Conservation (phyloP, 2,329 filamentous ascomycete species). For the Teratosphaeria destructans region DNA sequence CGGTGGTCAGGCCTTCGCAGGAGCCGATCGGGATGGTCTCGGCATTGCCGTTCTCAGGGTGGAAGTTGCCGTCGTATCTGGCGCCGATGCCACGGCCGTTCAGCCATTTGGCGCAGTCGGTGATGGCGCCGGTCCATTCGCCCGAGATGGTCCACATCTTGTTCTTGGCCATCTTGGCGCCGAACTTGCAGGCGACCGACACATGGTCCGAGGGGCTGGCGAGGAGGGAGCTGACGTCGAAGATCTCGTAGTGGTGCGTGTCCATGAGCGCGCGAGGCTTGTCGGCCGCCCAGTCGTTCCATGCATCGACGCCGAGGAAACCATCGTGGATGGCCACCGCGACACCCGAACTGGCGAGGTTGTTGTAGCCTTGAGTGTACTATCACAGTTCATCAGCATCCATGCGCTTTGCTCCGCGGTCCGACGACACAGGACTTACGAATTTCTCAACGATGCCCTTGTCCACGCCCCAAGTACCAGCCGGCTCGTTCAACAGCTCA, state of each 20-base stretch:
- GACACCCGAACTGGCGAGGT: conserved; percentile 31
- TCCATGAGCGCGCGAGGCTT: conserved; percentile 34
- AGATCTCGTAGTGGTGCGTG: conserved; percentile 39
- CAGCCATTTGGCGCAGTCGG: conserved; percentile 29
- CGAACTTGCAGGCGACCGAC: conserved; percentile 34
- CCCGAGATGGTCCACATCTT: conserved; percentile 38
- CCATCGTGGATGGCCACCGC: conserved; percentile 39
- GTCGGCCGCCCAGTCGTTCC: conserved; percentile 35
- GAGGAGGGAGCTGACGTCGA: conserved; percentile 18
- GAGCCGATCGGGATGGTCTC: conserved; percentile 29
- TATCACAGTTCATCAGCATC: neutral
- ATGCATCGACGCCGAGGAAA: conserved; percentile 34
- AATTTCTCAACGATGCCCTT: conserved; percentile 35
- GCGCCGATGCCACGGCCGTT: conserved; percentile 39
- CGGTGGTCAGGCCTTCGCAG: conserved; percentile 35
- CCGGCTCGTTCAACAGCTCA: conserved; percentile 39
- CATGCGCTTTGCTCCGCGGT: neutral
- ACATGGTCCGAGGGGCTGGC: conserved; percentile 25
- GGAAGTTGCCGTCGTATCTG: conserved; percentile 34
- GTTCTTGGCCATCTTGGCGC: conserved; percentile 35
- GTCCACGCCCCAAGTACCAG: conserved; percentile 28
- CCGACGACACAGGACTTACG: neutral
- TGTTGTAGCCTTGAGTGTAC: conserved; percentile 32
- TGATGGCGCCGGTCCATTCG: conserved; percentile 38
- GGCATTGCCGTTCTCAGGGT: conserved; percentile 19